Percentiles rank a stretch among this genome's conserved stretches.
phyloP scores from a whole-genome alignment of 805 yeast species.

The Clavispora phyllophila region DNA sequence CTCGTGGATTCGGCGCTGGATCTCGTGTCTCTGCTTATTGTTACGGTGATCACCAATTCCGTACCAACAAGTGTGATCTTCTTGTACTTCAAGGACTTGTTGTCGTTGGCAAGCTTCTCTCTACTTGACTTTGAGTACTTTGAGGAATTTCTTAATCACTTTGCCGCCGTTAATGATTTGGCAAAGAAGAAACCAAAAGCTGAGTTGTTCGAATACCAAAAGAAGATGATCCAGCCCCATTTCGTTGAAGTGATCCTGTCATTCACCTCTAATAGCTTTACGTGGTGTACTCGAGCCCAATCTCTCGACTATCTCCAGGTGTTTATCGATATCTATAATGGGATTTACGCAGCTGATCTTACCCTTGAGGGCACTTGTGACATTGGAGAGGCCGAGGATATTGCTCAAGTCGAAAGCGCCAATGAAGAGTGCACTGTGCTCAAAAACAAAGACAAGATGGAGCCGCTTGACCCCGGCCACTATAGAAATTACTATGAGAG shows the following conservation, averaged over 20 bases:
- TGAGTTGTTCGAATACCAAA: slow-evolving; percentile 8
- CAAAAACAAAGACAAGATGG: slow-evolving; percentile 1
- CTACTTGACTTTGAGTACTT: slow-evolving; percentile 12
- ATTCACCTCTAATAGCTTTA: slow-evolving; percentile 5
- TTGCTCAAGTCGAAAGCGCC: neutral
- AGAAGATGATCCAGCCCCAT: slow-evolving; percentile 6
- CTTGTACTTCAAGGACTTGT: slow-evolving; percentile 25
- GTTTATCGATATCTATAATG: slow-evolving; percentile 13
- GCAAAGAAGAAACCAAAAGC: neutral
- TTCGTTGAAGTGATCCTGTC: slow-evolving; percentile 7
- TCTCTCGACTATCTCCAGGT: slow-evolving; percentile 13
- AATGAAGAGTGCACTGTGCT: slow-evolving; percentile 11
- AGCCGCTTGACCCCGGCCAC: slow-evolving; percentile 1
- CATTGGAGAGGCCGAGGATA: neutral
- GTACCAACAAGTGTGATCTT: slow-evolving; percentile 24
- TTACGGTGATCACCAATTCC: slow-evolving; percentile 11
- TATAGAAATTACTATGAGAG: neutral
- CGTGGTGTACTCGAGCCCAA: slow-evolving; percentile 14
- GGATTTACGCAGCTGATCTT: slow-evolving; percentile 10
- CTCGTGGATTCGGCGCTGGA: slow-evolving; percentile 6
- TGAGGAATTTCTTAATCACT: slow-evolving; percentile 13
- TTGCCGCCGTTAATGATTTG: slow-evolving; percentile 6
- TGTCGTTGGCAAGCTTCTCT: slow-evolving; percentile 4
- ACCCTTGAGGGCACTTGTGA: slow-evolving; percentile 7
- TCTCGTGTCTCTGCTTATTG: slow-evolving; percentile 8